phyloP scores from a whole-genome alignment of 257 asterid genomes.

The Solanum sitiens region DNA sequence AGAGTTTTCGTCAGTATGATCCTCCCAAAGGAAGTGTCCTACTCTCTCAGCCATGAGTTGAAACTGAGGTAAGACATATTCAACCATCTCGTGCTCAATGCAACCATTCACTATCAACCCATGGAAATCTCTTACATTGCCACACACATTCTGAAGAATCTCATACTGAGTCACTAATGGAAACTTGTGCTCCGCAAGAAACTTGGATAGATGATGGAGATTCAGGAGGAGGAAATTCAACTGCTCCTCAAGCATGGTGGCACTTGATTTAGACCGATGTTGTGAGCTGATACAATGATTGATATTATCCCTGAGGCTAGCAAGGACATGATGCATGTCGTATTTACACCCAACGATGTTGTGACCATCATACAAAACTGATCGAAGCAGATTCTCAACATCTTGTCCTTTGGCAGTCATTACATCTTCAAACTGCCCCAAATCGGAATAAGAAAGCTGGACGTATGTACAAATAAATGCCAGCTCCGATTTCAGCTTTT shows the following conservation, averaged over 20 bases:
- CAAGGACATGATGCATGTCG: background rate
- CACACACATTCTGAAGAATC: no score
- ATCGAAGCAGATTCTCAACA: no score
- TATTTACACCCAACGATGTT: background rate
- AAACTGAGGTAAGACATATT: background rate
- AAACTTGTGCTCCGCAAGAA: rapidly evolving
- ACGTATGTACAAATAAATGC: background rate
- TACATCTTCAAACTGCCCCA: no score
- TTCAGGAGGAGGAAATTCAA: background rate
- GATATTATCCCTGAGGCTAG: background rate
- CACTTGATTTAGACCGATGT: background rate
- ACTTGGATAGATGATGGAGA: background rate
- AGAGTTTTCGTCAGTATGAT: background rate
- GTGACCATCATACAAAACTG: background rate
- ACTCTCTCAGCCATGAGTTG: background rate
- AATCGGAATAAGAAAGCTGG: background rate
- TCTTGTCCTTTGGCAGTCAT: no score
- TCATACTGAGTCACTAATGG: background rate
- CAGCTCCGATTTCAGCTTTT: rapidly evolving
- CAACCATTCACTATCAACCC: background rate
- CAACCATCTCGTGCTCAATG: background rate
- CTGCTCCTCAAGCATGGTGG: background rate
- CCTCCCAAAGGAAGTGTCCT: background rate
- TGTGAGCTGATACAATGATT: background rate
- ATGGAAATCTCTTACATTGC: background rate